Base-by-base conservation (phyloP, 78 protist genomes). In the Andalucia godoyi region DNA sequence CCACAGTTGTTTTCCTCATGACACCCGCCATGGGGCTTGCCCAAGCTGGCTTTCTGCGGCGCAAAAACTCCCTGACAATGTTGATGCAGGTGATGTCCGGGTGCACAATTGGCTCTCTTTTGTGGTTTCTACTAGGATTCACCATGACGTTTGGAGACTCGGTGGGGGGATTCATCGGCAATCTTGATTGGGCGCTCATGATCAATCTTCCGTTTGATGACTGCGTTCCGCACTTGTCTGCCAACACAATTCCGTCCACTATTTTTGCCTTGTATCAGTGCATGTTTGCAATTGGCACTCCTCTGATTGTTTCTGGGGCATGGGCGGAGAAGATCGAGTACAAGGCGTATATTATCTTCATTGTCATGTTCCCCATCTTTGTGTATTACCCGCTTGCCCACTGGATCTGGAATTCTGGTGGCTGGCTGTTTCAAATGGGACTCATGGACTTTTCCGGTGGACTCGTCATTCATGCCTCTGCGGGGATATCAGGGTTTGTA, bases 271-370 rank as follows among this genome's bases (percentile, higher is more conserved):
- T 69, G 45, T 88, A 77, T 43, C 86, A 84, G 79, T 76, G 76
- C 85, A 88, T 88, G 94, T 88, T 88, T 60, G 94, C 94, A 54
- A 21, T 62, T 52, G 84, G 83, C 57, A 84, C 89, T 29, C 94
- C 94, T 23, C 65, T 83, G 38, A 68, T 88, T 60, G 70, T 88
- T 75, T 84, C 94, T 8, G 94, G 84, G 42, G 84, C 90, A n/a
- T 78, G 27, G 17, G 94, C 94, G 1, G 94, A 88, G 72, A 36
- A 83, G 15, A 58, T 88, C 21, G 33, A 50, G 32, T 83, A 46
- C 30, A 29, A 45, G n/a, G 21, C 82, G 9, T 84, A 69, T 51
- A 32, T 83, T 15, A 37, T 74, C 17, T 70, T 84, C 54, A 78
- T 61, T 7, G 27, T 77, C 0, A 40, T 77, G 38, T 88, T 89